Evolutionary conservation across 257 asterid species (phyloP).

Genomic region (Mentha longifolia): DNA sequence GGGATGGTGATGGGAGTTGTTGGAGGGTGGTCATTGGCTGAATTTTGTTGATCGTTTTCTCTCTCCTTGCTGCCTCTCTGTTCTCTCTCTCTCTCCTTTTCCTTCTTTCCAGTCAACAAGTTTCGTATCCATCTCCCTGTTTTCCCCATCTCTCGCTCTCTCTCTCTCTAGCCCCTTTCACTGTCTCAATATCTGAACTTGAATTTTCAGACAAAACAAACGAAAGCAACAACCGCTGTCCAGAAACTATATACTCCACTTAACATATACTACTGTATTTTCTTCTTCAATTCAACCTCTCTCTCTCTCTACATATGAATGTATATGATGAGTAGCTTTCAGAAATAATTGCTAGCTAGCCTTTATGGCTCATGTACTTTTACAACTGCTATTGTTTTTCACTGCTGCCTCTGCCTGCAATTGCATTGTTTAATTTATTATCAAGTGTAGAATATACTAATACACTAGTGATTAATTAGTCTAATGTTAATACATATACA

Average conservation of each 20-base stretch:
- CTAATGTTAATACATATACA: slow-evolving; percentile 28
- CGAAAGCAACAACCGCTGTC: slow-evolving; percentile 39
- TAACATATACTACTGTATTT: no score
- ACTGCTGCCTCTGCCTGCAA: no score
- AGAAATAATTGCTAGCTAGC: slow-evolving; percentile 36
- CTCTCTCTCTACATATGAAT: background rate
- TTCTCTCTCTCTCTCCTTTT: slow-evolving; percentile 38
- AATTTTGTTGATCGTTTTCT: slow-evolving; percentile 11
- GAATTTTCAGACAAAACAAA: slow-evolving; percentile 29
- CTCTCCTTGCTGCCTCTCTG: no score
- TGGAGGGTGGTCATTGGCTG: slow-evolving; percentile 37
- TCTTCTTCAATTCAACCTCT: no score
- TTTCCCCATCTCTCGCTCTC: no score
- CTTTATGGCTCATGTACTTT: slow-evolving; percentile 40
- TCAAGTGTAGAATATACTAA: slow-evolving; percentile 28
- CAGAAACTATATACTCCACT: slow-evolving; percentile 2
- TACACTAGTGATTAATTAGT: slow-evolving; percentile 8
- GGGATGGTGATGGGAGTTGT: slow-evolving; percentile 56
- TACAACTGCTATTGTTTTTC: slow-evolving; percentile 12
- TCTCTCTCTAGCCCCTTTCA: slow-evolving; percentile 49
- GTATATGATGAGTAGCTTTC: slow-evolving; percentile 48
- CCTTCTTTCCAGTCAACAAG: slow-evolving; percentile 75
- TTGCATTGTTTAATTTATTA: slow-evolving; percentile 23
- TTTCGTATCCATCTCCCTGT: slow-evolving; percentile 83
- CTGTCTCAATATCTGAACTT: slow-evolving; percentile 35